These are phyloP conservation scores for Gyromitra esculenta DNA, from an alignment of 2,329 filamentous ascomycete species.

Conservation along the genomic window DNA sequence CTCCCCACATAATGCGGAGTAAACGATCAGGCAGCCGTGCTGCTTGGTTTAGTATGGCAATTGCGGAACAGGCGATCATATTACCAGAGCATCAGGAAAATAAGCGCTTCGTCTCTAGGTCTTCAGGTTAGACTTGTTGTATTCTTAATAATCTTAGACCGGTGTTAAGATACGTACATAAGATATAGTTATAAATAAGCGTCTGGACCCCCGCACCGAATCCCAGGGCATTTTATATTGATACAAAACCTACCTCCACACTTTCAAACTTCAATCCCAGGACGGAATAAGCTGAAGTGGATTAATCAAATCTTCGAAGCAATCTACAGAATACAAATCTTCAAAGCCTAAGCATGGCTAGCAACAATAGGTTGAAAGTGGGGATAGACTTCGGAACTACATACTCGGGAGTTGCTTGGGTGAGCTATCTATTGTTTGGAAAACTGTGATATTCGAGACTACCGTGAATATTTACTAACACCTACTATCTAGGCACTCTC, in stretches of 20 bases:
- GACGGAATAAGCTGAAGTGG: not conserved
- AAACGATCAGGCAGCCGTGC: not conserved
- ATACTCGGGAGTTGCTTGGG: constrained; percentile 45
- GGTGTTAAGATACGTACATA: too few relatives aligned
- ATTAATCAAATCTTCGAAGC: not conserved
- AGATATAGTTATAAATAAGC: not conserved
- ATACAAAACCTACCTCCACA: not conserved
- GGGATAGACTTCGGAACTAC: constrained; percentile 49
- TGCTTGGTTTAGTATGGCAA: not conserved
- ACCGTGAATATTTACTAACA: not conserved
- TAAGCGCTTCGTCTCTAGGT: not conserved
- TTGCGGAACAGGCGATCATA: not conserved
- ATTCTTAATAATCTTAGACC: not conserved
- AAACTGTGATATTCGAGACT: not conserved
- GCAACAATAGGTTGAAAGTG: constrained; percentile 38
- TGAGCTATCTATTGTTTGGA: not conserved
- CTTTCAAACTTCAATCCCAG: not conserved
- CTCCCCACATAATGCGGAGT: not conserved
- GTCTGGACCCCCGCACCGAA: not conserved
- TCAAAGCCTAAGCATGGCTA: constrained; percentile 8
- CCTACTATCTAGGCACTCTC: constrained; percentile 15
- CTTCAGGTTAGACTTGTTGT: not conserved
- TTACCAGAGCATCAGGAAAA: not conserved
- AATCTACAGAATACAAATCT: not conserved
- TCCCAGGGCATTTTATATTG: too few relatives aligned